These are phyloP conservation scores for Nakazawaea wyomingensis DNA, from an alignment of 805 yeast species.

Conservation along the genomic window DNA sequence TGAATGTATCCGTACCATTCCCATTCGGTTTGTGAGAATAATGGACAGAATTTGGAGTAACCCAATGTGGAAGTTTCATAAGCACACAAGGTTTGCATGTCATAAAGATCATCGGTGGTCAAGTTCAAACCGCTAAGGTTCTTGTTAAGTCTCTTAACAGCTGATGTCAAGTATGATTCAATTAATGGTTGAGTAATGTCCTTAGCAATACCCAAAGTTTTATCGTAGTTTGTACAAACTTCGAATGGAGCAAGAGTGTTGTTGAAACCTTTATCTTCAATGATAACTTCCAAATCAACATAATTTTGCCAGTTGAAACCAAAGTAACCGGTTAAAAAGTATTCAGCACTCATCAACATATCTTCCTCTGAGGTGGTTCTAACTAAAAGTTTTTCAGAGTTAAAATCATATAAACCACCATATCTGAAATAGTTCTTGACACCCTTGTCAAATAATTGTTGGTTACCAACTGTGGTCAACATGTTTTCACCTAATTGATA, in stretches of 20 bases:
- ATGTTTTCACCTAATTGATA: constrained; percentile 13
- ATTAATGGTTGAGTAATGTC: not conserved
- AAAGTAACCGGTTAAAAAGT: constrained; percentile 45
- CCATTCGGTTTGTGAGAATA: constrained; percentile 37
- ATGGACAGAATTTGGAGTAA: constrained; percentile 31
- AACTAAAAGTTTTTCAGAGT: constrained; percentile 14
- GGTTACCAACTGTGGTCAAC: constrained; percentile 18
- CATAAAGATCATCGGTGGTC: constrained; percentile 26
- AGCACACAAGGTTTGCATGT: constrained; percentile 34
- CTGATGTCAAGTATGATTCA: not conserved
- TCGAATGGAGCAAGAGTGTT: constrained; percentile 16
- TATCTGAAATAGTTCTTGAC: constrained; percentile 16
- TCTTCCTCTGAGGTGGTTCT: constrained; percentile 40
- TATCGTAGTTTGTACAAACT: constrained; percentile 15
- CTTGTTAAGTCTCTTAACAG: constrained; percentile 6
- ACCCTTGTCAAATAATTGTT: constrained; percentile 19
- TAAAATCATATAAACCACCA: constrained; percentile 15
- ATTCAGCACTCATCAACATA: constrained; percentile 39
- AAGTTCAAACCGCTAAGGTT: constrained; percentile 21
- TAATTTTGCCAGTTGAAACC: constrained; percentile 25
- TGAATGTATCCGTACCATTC: constrained; percentile 12
- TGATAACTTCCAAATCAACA: constrained; percentile 17
- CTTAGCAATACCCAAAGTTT: not conserved
- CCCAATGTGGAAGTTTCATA: constrained; percentile 37
- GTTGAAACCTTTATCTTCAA: constrained; percentile 17